Evolutionary conservation across 1,139 yeast species (phyloP).

Genomic region (Sugiyamaella xylanicola): DNA sequence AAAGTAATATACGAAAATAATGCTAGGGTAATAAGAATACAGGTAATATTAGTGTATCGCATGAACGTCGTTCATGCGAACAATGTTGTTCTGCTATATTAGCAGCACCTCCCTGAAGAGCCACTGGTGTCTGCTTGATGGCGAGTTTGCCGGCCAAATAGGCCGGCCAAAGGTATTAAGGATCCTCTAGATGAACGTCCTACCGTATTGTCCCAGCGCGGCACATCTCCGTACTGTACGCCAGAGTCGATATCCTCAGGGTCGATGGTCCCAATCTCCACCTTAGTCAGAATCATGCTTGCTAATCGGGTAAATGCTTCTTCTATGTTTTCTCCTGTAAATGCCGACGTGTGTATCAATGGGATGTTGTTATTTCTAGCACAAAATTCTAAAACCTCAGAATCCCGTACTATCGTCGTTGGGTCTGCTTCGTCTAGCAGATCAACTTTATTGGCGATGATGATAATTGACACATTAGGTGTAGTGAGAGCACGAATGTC

Average conservation of each 20-base stretch:
- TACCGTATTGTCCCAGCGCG: slow-evolving; percentile 42
- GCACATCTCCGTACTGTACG: slow-evolving; percentile 52
- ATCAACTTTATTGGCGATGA: slow-evolving; percentile 55
- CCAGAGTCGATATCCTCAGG: slow-evolving; percentile 50
- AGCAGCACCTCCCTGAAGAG: slow-evolving; percentile 11
- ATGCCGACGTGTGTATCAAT: slow-evolving; percentile 50
- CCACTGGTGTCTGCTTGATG: slow-evolving; percentile 4
- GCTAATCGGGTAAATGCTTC: slow-evolving; percentile 56
- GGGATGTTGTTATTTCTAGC: slow-evolving; percentile 41
- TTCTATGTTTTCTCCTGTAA: slow-evolving; percentile 62
- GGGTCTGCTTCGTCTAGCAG: slow-evolving; percentile 38
- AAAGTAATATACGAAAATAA: neutral
- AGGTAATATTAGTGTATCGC: too few relatives aligned
- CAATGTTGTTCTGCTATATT: neutral
- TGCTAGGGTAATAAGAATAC: neutral
- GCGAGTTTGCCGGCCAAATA: slow-evolving; percentile 18
- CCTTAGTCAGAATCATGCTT: slow-evolving; percentile 46
- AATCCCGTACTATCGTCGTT: slow-evolving; percentile 38
- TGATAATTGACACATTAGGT: slow-evolving; percentile 46
- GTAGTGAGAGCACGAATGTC: slow-evolving; percentile 53
- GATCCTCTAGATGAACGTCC: slow-evolving; percentile 21
- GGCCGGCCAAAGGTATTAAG: slow-evolving; percentile 16
- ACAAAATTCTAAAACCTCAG: slow-evolving; percentile 44
- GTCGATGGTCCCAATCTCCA: slow-evolving; percentile 49
- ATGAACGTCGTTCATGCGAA: too few relatives aligned